These are phyloP conservation scores for Pythium volutum DNA, from an alignment of 352 stramenopile genomes.

Conservation along the genomic window DNA sequence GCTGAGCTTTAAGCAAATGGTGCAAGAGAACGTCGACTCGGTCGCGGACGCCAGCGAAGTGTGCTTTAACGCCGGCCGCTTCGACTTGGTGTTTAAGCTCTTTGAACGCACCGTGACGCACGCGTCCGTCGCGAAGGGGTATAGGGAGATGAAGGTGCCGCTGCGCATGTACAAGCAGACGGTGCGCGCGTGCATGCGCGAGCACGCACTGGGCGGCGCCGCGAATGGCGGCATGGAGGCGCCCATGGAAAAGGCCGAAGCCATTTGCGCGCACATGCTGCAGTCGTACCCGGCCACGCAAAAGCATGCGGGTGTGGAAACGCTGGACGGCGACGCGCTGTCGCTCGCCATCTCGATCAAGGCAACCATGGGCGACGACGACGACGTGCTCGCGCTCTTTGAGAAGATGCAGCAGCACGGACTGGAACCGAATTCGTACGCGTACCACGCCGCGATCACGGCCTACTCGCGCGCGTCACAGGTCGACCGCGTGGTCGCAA, in stretches of 20 bases:
- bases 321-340: constrained; percentile 60
- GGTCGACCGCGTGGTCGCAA: constrained; percentile 52
- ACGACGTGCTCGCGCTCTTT: constrained; percentile 73
- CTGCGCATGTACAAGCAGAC: constrained; percentile 70
- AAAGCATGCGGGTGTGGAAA: constrained; percentile 6
- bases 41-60: constrained; percentile 70
- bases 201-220: constrained; percentile 24
- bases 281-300: constrained; percentile 22
- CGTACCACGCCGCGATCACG: constrained; percentile 67
- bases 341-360: constrained; percentile 82
- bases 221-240: constrained; percentile 18
- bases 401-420: constrained; percentile 63
- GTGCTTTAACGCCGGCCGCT: constrained; percentile 42
- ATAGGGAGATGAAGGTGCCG: constrained; percentile 32
- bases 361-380: constrained; percentile 60
- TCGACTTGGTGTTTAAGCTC: constrained; percentile 55
- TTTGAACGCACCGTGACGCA: constrained; percentile 50
- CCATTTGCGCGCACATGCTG: constrained; percentile 69
- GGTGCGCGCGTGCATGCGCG: constrained; percentile 51
- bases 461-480: constrained; percentile 61
- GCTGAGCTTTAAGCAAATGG: constrained; percentile 63
- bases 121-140: constrained; percentile 31
- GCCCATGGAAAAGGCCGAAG: constrained; percentile 48
- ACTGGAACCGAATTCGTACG: constrained; percentile 70
- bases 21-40: constrained; percentile 61